Evolutionary conservation across 1,284 basidiomycete genomes (phyloP).

Genomic region (Athelia sp.): DNA sequence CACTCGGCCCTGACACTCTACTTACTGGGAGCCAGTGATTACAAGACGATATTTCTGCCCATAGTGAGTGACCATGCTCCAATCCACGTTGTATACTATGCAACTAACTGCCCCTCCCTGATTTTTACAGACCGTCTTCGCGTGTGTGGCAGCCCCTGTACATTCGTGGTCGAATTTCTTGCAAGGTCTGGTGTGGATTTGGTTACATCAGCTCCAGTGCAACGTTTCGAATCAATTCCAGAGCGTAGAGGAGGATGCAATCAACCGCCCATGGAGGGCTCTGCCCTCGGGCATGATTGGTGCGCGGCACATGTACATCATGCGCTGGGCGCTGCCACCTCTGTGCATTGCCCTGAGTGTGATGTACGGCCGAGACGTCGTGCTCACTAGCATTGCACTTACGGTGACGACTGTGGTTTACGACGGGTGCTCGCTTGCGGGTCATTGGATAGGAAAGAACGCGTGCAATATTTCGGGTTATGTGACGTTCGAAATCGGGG

Average conservation of each 20-base stretch:
- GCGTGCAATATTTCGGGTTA: slow-evolving; percentile 24
- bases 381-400: slow-evolving; percentile 15
- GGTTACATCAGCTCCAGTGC: slow-evolving; percentile 31
- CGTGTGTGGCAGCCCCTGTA: not conserved
- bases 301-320: slow-evolving; percentile 15
- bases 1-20: too few relatives aligned
- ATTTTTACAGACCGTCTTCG: not conserved
- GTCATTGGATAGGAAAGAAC: slow-evolving; percentile 19
- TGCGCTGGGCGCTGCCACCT: slow-evolving; percentile 33
- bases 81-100: not conserved
- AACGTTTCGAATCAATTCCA: slow-evolving; percentile 31
- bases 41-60: too few relatives aligned
- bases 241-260: slow-evolving; percentile 23
- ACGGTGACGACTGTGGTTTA: slow-evolving; percentile 16
- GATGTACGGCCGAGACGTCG: slow-evolving; percentile 13
- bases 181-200: slow-evolving; percentile 28
- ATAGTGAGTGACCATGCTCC: not conserved
- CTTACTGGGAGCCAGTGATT: too few relatives aligned
- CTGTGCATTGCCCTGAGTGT: slow-evolving; percentile 21
- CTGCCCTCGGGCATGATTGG: slow-evolving; percentile 27
- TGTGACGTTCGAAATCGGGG: slow-evolving; percentile 25
- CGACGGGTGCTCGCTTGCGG: slow-evolving; percentile 11
- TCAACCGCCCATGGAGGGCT: slow-evolving; percentile 30
- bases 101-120: not conserved
- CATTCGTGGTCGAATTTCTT: not conserved